Evolutionary conservation across 2,329 filamentous ascomycete genomes (phyloP).

Genomic region (Beauveria caledonica): DNA sequence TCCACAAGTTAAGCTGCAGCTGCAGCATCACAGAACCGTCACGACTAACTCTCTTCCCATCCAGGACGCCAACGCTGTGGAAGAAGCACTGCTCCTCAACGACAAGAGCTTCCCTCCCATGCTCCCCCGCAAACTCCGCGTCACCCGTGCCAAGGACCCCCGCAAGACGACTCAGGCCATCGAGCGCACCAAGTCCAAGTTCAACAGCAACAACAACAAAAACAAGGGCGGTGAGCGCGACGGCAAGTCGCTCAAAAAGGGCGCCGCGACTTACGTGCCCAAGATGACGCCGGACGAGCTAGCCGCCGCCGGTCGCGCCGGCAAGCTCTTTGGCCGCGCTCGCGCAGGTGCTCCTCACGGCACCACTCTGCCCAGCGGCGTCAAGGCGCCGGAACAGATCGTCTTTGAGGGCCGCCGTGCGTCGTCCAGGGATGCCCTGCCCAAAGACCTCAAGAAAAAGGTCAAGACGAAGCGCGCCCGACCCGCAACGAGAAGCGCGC

Average conservation of each 20-base stretch:
- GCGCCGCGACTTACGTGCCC: constrained; percentile 49
- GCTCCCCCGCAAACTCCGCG: constrained; percentile 80
- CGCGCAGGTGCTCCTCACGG: constrained; percentile 36
- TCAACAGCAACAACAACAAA: constrained; percentile 27
- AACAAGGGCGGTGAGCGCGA: background rate
- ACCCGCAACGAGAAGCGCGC: constrained; percentile 30
- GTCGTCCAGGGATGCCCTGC: constrained; percentile 55
- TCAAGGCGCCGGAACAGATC: constrained; percentile 58
- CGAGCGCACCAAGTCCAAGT: constrained; percentile 23
- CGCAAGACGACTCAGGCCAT: constrained; percentile 48
- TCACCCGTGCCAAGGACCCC: constrained; percentile 74
- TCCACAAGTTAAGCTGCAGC: background rate
- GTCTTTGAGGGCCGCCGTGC: constrained; percentile 79
- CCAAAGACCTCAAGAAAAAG: constrained; percentile 50
- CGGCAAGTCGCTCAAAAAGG: constrained; percentile 15
- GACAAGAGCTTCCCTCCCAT: constrained; percentile 91
- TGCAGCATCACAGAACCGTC: background rate
- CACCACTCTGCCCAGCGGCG: constrained; percentile 17
- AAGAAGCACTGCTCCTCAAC: constrained; percentile 79
- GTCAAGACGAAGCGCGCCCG: constrained; percentile 36
- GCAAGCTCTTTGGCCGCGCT: constrained; percentile 64
- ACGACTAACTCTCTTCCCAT: constrained; percentile 10
- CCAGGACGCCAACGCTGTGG: constrained; percentile 75
- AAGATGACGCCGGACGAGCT: constrained; percentile 64
- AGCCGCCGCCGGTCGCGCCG: constrained; percentile 63